These are phyloP conservation scores for Penicillium parvum DNA, from an alignment of 495 filamentous ascomycete species.

Conservation along the genomic window DNA sequence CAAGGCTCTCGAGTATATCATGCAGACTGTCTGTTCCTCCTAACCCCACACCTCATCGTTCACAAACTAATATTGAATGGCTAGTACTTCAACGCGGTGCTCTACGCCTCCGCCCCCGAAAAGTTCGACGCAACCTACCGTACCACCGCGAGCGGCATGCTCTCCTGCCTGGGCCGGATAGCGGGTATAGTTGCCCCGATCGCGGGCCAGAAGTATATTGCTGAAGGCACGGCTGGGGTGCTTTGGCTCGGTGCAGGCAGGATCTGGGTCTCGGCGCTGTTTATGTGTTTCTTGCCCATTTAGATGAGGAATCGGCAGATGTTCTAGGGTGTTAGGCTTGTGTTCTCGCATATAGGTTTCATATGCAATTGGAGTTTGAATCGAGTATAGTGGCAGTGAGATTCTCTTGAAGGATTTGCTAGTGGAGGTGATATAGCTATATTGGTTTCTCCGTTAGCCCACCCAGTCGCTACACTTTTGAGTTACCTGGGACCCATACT, in stretches of 20 bases:
- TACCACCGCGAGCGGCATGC: slow-evolving; percentile 10
- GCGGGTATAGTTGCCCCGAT: slow-evolving; percentile 10
- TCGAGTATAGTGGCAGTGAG: too few relatives aligned
- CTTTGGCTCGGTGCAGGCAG: slow-evolving; percentile 13
- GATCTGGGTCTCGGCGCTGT: slow-evolving; percentile 9
- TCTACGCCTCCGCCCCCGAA: slow-evolving; percentile 9
- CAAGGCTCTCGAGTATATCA: slow-evolving; percentile 13
- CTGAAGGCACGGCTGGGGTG: not conserved
- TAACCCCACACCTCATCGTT: too few relatives aligned
- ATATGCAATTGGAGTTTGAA: too few relatives aligned
- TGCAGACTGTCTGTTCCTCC: slow-evolving; percentile 11
- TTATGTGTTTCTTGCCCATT: slow-evolving; percentile 10
- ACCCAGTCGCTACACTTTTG: too few relatives aligned
- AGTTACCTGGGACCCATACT: too few relatives aligned
- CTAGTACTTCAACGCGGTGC: slow-evolving; percentile 9
- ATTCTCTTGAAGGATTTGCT: too few relatives aligned
- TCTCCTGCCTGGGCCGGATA: slow-evolving; percentile 10
- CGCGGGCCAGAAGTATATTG: slow-evolving; percentile 10
- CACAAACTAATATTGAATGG: not conserved
- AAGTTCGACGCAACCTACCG: slow-evolving; percentile 11
- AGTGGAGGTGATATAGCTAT: too few relatives aligned
- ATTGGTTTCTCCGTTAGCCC: too few relatives aligned
- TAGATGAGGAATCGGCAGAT: slow-evolving; percentile 11
- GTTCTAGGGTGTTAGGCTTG: slow-evolving; percentile 7
- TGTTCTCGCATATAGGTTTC: too few relatives aligned